Evolutionary conservation across 768 basidiomycete species (phyloP).

Genomic region (Tephrocybe rancida): DNA sequence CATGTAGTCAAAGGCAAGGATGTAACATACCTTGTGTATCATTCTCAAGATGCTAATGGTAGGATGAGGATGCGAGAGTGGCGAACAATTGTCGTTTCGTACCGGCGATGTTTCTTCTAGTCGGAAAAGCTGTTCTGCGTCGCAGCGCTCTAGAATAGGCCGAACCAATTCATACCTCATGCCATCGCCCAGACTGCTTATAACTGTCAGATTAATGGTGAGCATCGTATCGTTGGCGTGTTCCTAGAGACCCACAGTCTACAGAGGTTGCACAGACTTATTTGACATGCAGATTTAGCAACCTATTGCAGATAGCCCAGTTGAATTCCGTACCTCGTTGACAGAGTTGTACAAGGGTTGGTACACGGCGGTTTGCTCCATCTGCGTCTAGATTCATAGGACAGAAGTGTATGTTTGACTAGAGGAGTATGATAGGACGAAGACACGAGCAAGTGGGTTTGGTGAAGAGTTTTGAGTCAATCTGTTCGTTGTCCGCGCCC

Average conservation of each 20-base stretch:
- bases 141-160: slow-evolving; percentile 76
- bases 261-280: slow-evolving; percentile 62
- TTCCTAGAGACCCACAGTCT: slow-evolving; percentile 49
- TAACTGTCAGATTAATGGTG: slow-evolving; percentile 41
- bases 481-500: neutral
- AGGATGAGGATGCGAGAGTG: neutral
- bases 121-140: slow-evolving; percentile 65
- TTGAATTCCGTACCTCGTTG: slow-evolving; percentile 56
- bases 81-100: slow-evolving; percentile 25
- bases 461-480: neutral
- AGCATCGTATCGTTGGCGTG: slow-evolving; percentile 3
- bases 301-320: slow-evolving; percentile 6
- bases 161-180: slow-evolving; percentile 65
- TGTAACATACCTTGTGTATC: slow-evolving; percentile 54
- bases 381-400: slow-evolving; percentile 40
- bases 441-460: neutral
- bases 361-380: slow-evolving; percentile 43
- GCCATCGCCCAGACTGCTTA: slow-evolving; percentile 63
- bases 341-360: slow-evolving; percentile 67
- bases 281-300: slow-evolving; percentile 9
- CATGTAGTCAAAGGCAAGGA: slow-evolving; percentile 4
- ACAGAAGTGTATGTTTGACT: neutral
- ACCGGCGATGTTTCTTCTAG: slow-evolving; percentile 76
- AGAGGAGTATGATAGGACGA: neutral
- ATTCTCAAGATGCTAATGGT: slow-evolving; percentile 49